Evolutionary conservation across 768 basidiomycete species (phyloP).

Genomic region (Artomyces pyxidatus): DNA sequence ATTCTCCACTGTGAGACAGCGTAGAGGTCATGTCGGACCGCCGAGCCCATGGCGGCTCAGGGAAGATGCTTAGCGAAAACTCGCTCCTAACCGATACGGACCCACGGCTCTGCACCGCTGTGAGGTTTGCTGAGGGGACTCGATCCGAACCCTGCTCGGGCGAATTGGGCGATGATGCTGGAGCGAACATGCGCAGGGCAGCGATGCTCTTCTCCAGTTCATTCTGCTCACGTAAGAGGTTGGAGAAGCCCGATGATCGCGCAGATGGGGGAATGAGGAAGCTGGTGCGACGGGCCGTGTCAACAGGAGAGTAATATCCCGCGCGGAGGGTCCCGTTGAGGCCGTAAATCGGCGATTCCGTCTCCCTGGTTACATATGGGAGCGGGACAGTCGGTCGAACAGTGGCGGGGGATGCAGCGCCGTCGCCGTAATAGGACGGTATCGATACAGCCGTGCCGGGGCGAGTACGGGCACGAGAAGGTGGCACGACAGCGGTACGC

Average conservation of each 20-base stretch:
- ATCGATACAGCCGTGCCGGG: neutral
- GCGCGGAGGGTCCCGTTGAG: constrained; percentile 29
- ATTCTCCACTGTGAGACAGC: too few species aligned
- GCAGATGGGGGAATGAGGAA: constrained; percentile 16
- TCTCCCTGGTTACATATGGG: neutral
- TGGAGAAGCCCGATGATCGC: constrained; percentile 21
- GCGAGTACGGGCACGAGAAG: neutral
- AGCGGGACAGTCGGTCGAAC: neutral
- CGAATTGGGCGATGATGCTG: neutral
- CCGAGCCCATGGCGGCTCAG: constrained; percentile 42
- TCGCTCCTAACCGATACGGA: constrained; percentile 30
- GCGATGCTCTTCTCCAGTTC: constrained; percentile 62
- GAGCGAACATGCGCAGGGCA: constrained; percentile 38
- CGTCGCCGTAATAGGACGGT: neutral
- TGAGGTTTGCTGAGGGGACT: neutral
- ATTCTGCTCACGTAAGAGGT: constrained; percentile 50
- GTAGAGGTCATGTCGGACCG: constrained; percentile 38
- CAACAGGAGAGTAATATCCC: neutral
- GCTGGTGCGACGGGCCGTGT: neutral
- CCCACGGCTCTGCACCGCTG: neutral
- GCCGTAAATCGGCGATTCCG: constrained; percentile 39
- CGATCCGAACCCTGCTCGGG: neutral
- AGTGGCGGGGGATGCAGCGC: neutral
- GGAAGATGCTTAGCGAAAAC: constrained; percentile 69
- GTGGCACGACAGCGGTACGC: neutral